Evolutionary conservation across 345 rosid species (phyloP).

Genomic region (Lenwebbia sp.): DNA sequence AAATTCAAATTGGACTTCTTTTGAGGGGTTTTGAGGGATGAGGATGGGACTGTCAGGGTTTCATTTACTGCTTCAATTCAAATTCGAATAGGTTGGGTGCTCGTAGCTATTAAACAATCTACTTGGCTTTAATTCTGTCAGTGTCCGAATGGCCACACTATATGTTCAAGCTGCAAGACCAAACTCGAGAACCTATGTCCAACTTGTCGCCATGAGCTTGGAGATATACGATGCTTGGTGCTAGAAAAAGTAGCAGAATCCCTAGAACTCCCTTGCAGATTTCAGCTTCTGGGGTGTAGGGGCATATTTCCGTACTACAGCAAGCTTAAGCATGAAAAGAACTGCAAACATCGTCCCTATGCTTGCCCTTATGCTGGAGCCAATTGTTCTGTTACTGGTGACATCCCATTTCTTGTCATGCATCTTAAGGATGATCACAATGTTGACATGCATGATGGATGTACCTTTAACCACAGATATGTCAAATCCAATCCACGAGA

Average conservation of each 20-base stretch:
- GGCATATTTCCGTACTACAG: slow-evolving; percentile 73
- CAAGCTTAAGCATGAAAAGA: slow-evolving; percentile 76
- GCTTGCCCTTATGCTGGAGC: slow-evolving; percentile 85
- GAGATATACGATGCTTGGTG: slow-evolving; percentile 84
- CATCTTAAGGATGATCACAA: slow-evolving; percentile 87
- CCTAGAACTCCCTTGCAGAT: slow-evolving; percentile 70
- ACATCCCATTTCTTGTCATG: slow-evolving; percentile 48
- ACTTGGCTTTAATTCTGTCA: slow-evolving; percentile 8
- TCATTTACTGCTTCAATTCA: background rate
- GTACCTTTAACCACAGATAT: slow-evolving; percentile 81
- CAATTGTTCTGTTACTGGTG: slow-evolving; percentile 76
- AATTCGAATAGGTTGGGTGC: background rate
- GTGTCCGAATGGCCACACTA: slow-evolving; percentile 89
- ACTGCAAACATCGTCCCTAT: slow-evolving; percentile 63
- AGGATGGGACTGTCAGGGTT: background rate
- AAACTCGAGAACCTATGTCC: slow-evolving; percentile 74
- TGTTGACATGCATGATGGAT: slow-evolving; percentile 88
- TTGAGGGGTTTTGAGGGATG: background rate
- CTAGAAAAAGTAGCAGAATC: slow-evolving; percentile 84
- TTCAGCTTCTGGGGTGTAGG: slow-evolving; percentile 59
- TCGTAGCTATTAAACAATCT: background rate
- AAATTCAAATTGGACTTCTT: background rate
- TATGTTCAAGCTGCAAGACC: slow-evolving; percentile 66
- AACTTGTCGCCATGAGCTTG: slow-evolving; percentile 79
- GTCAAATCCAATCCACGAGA: slow-evolving; percentile 78